Conservation (phyloP, 2,329 filamentous ascomycete species). For the Ophiostoma australiae region DNA sequence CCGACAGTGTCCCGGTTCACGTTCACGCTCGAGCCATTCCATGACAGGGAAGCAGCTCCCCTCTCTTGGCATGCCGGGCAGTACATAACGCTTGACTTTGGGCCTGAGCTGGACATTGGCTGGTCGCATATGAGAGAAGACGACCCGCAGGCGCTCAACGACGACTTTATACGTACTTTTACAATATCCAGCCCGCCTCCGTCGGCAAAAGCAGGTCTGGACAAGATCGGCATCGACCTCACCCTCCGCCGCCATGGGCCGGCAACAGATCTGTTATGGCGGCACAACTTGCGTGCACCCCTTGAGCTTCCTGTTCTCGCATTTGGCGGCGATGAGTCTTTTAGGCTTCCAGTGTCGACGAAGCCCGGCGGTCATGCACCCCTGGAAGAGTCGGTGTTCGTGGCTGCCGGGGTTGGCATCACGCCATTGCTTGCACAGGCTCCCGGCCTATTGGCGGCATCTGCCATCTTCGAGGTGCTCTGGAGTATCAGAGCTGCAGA, state of each 20-base stretch:
- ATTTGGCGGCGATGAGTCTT: slow-evolving; percentile 59
- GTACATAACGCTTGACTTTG: slow-evolving; percentile 72
- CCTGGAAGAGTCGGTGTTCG: slow-evolving; percentile 48
- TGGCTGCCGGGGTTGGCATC: slow-evolving; percentile 77
- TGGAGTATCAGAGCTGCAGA: slow-evolving; percentile 65
- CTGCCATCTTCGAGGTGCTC: slow-evolving; percentile 47
- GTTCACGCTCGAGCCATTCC: slow-evolving; percentile 33
- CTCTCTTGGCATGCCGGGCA: slow-evolving; percentile 63
- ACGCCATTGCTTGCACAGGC: slow-evolving; percentile 73
- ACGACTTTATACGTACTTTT: slow-evolving; percentile 79
- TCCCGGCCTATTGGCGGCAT: slow-evolving; percentile 39
- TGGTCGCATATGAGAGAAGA: slow-evolving; percentile 81
- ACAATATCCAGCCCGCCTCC: slow-evolving; percentile 64
- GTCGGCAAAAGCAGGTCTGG: not conserved
- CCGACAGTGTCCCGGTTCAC: slow-evolving; percentile 63
- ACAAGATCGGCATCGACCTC: slow-evolving; percentile 54
- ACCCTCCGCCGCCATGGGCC: slow-evolving; percentile 65
- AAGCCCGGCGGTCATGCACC: not conserved
- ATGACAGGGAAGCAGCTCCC: slow-evolving; percentile 9
- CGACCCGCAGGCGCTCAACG: slow-evolving; percentile 74
- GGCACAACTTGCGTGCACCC: slow-evolving; percentile 44
- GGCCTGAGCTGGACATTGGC: slow-evolving; percentile 61
- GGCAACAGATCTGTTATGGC: slow-evolving; percentile 62
- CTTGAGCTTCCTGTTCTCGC: slow-evolving; percentile 65
- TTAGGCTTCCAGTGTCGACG: slow-evolving; percentile 36